Evolutionary conservation across 2,329 filamentous ascomycete species (phyloP).

Genomic region (Cadophora gregata): DNA sequence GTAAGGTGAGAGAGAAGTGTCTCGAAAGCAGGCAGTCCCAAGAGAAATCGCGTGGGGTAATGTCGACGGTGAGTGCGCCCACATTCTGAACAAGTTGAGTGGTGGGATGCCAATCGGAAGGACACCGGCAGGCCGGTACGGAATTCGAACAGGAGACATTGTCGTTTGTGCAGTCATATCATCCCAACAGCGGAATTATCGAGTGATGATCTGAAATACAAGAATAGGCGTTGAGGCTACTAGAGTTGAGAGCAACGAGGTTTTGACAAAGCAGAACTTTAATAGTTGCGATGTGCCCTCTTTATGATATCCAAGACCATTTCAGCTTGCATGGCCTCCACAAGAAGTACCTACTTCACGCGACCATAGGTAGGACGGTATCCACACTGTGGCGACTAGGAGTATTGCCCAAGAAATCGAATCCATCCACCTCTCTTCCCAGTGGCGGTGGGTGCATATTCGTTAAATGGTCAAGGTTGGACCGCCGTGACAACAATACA

Average conservation of each 20-base stretch:
- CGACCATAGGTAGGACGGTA: constrained; percentile 10
- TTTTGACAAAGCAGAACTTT: not conserved
- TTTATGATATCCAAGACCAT: constrained; percentile 16
- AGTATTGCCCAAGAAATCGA: constrained; percentile 4
- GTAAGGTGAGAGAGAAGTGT: constrained; percentile 34
- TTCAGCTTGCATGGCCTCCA: constrained; percentile 17
- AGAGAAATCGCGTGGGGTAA: constrained; percentile 36
- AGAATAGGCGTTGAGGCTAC: not conserved
- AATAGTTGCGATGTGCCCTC: constrained; percentile 2
- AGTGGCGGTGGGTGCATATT: constrained; percentile 12
- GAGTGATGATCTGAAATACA: constrained; percentile 2
- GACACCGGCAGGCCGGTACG: constrained; percentile 33
- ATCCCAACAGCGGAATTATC: not conserved
- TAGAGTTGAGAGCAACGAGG: not conserved
- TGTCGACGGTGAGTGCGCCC: constrained; percentile 37
- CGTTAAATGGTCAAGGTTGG: constrained; percentile 2
- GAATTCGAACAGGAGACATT: constrained; percentile 33
- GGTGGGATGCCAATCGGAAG: constrained; percentile 35
- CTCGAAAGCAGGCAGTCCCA: constrained; percentile 37
- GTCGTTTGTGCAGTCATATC: constrained; percentile 14
- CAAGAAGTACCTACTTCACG: constrained; percentile 6
- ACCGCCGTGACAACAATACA: constrained; percentile 17
- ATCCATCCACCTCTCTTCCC: constrained; percentile 10
- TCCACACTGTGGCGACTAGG: constrained; percentile 20
- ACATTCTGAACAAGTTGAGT: constrained; percentile 35